Evolutionary conservation across 805 yeast species (phyloP).

Genomic region (Wickerhamomyces pijperi): DNA sequence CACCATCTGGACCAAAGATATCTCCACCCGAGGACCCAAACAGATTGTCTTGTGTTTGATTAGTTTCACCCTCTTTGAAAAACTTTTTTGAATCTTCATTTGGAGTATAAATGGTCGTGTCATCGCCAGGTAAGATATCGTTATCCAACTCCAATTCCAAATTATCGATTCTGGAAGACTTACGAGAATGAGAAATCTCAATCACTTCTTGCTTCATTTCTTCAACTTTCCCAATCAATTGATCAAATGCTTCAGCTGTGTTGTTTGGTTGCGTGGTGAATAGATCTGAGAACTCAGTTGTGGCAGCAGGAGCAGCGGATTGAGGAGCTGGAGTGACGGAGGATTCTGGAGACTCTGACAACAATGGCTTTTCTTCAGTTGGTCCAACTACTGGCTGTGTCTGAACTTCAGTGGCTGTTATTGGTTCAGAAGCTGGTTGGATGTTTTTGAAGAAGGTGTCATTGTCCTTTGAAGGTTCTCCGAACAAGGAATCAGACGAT

Average conservation of each 20-base stretch:
- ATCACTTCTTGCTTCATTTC: not conserved
- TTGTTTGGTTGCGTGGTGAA: not conserved
- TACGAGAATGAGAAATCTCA: not conserved
- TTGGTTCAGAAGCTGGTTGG: too few relatives aligned
- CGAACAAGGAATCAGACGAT: too few relatives aligned
- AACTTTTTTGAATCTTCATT: not conserved
- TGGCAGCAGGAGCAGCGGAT: not conserved
- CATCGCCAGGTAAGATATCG: not conserved
- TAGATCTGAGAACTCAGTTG: not conserved
- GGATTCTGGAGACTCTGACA: too few relatives aligned
- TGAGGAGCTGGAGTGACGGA: not conserved
- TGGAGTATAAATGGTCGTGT: not conserved
- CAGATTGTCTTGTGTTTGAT: too few relatives aligned
- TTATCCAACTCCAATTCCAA: not conserved
- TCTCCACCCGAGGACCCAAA: too few relatives aligned
- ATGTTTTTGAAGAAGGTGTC: too few relatives aligned
- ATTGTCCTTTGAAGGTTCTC: too few relatives aligned
- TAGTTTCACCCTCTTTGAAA: not conserved
- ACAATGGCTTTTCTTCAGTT: too few relatives aligned
- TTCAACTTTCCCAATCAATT: not conserved
- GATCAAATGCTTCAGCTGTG: not conserved
- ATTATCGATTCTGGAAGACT: not conserved
- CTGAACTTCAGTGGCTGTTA: too few relatives aligned
- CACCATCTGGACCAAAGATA: not conserved
- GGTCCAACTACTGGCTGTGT: too few relatives aligned